phyloP scores from a whole-genome alignment of 305 asterid genomes.

The Caryopteris hybrid region DNA sequence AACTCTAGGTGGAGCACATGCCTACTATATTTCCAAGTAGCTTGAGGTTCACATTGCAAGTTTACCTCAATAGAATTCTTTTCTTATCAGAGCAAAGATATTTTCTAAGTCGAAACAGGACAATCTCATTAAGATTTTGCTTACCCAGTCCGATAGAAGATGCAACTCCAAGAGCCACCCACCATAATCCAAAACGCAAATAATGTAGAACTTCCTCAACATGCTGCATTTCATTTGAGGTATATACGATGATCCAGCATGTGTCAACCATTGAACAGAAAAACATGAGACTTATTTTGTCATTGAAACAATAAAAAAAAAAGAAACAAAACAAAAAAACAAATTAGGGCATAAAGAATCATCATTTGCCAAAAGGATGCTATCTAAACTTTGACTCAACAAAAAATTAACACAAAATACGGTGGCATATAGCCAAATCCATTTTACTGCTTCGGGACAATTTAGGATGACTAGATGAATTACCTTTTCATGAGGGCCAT shows the following conservation, averaged over 20 bases:
- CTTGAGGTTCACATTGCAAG: background rate
- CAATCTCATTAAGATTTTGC: slow-evolving; percentile 13
- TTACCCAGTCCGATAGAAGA: slow-evolving; percentile 93
- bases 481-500: slow-evolving; percentile 92
- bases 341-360: background rate
- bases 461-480: background rate
- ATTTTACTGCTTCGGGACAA: background rate
- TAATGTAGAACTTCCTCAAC: slow-evolving; percentile 59
- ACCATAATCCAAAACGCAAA: slow-evolving; percentile 71
- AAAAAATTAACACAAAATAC: background rate
- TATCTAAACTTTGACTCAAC: background rate
- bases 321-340: no score
- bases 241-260: background rate
- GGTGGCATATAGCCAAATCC: background rate
- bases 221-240: slow-evolving; percentile 45
- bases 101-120: background rate
- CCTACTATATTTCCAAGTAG: background rate
- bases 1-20: background rate
- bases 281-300: background rate
- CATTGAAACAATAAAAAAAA: background rate
- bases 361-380: slow-evolving; percentile 1
- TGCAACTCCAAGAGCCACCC: slow-evolving; percentile 94
- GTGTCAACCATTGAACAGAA: slow-evolving; percentile 10
- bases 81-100: background rate
- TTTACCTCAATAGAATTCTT: background rate